Conservation (phyloP, 345 rosid genomes). For the Eucalyptus urophylla region DNA sequence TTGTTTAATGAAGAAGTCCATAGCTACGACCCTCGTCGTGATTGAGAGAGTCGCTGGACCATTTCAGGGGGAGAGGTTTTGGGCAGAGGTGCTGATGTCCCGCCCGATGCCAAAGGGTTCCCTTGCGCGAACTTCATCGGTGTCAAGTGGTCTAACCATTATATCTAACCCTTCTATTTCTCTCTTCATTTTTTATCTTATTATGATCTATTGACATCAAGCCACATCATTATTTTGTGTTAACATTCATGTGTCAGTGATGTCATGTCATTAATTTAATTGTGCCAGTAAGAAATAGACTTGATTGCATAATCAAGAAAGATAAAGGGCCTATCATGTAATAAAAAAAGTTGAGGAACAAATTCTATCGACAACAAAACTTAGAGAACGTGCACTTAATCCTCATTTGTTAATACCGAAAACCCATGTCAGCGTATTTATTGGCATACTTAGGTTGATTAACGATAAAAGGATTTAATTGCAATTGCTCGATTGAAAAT, state of each 20-base stretch:
- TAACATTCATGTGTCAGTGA: not conserved
- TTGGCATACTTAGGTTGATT: not conserved
- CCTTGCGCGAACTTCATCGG: rapidly evolving
- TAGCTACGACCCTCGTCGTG: not conserved
- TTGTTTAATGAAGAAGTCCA: not conserved
- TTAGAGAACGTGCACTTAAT: not conserved
- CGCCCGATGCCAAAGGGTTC: not conserved
- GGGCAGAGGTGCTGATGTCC: not conserved
- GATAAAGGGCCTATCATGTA: not conserved
- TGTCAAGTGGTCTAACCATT: not conserved
- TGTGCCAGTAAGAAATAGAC: not conserved
- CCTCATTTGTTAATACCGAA: not conserved
- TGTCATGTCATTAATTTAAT: not conserved
- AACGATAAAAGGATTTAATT: not conserved
- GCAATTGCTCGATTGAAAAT: not conserved
- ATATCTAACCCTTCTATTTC: not conserved
- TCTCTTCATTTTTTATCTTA: not conserved
- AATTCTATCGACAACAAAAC: not conserved
- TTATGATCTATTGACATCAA: not conserved
- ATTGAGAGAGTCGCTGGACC: not conserved
- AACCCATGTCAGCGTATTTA: not conserved
- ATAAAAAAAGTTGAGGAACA: not conserved
- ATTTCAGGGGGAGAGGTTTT: not conserved
- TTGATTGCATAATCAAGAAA: not conserved
- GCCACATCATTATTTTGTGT: not conserved